These are phyloP conservation scores for Pleurozium schreberi DNA, from an alignment of 225 moss, liverwort and hornwort genomes.

Conservation along the genomic window DNA sequence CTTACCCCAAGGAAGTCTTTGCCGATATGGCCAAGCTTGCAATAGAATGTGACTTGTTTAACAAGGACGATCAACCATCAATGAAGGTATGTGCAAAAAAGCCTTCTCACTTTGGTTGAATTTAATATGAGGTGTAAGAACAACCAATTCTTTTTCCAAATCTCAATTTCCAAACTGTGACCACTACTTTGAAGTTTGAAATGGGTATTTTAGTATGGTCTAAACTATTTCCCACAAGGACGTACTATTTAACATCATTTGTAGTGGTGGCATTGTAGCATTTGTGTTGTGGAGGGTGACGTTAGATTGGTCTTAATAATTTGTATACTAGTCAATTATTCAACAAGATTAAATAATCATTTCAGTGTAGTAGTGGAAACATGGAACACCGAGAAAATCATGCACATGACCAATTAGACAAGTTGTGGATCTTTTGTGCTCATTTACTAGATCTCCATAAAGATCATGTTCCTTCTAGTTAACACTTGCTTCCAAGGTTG, in stretches of 20 bases:
- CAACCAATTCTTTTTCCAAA: not conserved
- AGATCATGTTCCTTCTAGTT: not conserved
- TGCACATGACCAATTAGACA: not conserved
- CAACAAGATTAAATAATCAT: not conserved
- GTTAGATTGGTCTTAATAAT: too few relatives aligned
- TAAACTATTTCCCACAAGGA: not conserved
- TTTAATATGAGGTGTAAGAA: too few relatives aligned
- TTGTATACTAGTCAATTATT: not conserved
- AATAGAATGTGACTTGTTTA: conserved; percentile 7
- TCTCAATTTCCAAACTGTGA: not conserved
- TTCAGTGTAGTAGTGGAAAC: not conserved
- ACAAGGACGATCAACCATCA: conserved; percentile 15
- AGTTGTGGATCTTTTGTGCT: not conserved
- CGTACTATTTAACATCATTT: not conserved
- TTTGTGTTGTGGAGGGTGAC: not conserved
- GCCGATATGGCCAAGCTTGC: conserved; percentile 13
- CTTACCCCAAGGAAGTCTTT: conserved; percentile 4
- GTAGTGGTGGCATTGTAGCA: not conserved
- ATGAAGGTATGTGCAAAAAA: conserved; percentile 11
- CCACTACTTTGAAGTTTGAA: not conserved
- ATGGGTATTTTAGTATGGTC: not conserved
- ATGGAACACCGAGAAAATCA: not conserved
- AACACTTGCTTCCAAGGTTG: not conserved
- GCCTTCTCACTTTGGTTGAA: not conserved
- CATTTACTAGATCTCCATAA: not conserved